A percentile compares a stretch with the other conserved stretches of the same genome.
phyloP scores from a whole-genome alignment of 2,329 filamentous ascomycete genomes.

The Dactylellina leptospora region DNA sequence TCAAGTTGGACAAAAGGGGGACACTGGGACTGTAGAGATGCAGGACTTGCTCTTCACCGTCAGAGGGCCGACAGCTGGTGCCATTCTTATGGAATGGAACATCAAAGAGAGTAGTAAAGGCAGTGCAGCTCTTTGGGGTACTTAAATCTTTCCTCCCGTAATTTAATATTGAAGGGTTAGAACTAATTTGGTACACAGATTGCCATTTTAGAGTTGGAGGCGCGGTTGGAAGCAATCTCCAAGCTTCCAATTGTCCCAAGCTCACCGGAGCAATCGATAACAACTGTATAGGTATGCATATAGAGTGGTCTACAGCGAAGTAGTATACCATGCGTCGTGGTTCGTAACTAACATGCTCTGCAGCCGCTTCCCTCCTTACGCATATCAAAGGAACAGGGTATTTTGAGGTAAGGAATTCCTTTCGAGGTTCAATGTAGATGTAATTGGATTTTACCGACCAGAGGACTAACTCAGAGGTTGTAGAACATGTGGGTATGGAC shows the following conservation, averaged over 20 bases:
- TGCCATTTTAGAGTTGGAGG: constrained; percentile 60
- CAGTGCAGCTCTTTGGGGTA: constrained; percentile 73
- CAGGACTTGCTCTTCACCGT: constrained; percentile 77
- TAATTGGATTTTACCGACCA: too few relatives aligned
- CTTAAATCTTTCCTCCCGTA: background rate
- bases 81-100: constrained; percentile 78
- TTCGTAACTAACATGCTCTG: too few relatives aligned
- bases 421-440: too few relatives aligned
- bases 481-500: constrained; percentile 63
- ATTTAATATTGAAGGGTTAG: background rate
- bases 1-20: constrained; percentile 69
- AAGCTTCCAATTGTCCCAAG: constrained; percentile 62
- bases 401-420: too few relatives aligned
- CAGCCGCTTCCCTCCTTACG: constrained; percentile 60
- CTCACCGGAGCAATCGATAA: constrained; percentile 58
- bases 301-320: too few relatives aligned
- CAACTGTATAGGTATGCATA: constrained; percentile 58
- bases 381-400: constrained; percentile 61
- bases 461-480: too few relatives aligned
- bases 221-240: constrained; percentile 61
- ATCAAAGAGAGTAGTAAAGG: constrained; percentile 63
- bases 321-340: too few relatives aligned
- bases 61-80: constrained; percentile 72
- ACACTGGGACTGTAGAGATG: constrained; percentile 73
- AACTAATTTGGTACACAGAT: constrained; percentile 14